phyloP scores from a whole-genome alignment of 805 yeast genomes.

The Saccharomyces eubayanus region DNA sequence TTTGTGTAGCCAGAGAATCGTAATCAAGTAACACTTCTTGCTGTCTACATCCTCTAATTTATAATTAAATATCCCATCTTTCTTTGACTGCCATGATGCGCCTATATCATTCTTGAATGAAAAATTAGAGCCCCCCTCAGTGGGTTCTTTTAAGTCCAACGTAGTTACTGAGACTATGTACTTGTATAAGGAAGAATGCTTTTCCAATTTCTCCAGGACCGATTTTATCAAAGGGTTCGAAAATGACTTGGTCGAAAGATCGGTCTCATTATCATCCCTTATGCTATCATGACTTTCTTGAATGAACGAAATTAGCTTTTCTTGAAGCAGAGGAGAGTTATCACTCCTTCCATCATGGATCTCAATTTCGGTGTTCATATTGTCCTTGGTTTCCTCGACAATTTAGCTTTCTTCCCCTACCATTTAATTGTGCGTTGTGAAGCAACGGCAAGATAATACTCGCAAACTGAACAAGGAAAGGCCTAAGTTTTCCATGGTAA shows the following conservation, averaged over 20 bases:
- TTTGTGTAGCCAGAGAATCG: constrained; percentile 24
- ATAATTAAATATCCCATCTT: constrained; percentile 45
- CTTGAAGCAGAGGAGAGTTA: constrained; percentile 16
- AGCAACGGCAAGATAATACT: not conserved
- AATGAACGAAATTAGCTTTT: constrained; percentile 14
- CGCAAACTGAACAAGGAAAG: not conserved
- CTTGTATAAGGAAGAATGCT: constrained; percentile 47
- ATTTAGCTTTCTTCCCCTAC: not conserved
- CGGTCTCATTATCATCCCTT: not conserved
- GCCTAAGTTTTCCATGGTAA: not conserved
- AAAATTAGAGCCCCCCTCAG: constrained; percentile 12
- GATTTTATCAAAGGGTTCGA: constrained; percentile 25
- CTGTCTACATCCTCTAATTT: constrained; percentile 19
- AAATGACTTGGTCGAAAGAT: not conserved
- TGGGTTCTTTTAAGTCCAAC: constrained; percentile 21
- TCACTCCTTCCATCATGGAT: constrained; percentile 11
- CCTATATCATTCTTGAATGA: constrained; percentile 37
- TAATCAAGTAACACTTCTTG: constrained; percentile 19
- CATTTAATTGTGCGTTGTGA: not conserved
- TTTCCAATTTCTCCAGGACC: constrained; percentile 32
- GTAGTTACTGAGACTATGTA: constrained; percentile 42
- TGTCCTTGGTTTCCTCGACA: not conserved
- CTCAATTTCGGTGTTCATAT: constrained; percentile 8
- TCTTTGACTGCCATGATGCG: constrained; percentile 47
- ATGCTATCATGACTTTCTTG: constrained; percentile 5